Evolutionary conservation across 2,329 filamentous ascomycete species (phyloP), one percentile per base, ranked within the genome.

Genomic region (Xylaria polymorpha): DNA sequence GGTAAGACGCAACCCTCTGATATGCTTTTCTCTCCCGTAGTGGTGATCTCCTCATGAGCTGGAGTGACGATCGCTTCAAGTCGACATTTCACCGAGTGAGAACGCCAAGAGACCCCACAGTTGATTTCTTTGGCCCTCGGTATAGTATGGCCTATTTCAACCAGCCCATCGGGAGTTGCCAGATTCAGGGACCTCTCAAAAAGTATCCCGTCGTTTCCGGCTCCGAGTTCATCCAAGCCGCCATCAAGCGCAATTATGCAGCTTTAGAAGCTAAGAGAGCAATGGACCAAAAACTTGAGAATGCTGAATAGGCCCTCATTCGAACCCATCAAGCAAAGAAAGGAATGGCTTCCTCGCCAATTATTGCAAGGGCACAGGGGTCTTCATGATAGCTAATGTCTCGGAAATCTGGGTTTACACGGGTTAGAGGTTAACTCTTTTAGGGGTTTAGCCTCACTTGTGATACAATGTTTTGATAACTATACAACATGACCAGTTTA

Each of bases 81-180:
- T 88, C 85, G 48, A 90, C 88, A 0, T 88, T 90, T 62, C 89
- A 91, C 78, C 84, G 88, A 3, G 88, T 91, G 67, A 89, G 88
- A 78, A 87, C 88, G 1, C 88, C 88, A 0, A 82, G 79, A 35
- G 86, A 90, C 72, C 80, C 81, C 0, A 82, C 85, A 55, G 75
- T 75, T 8, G 83, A 85, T 73, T 88, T 85, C 75, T 91, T 85
- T 73, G 87, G 87, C 5, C 84, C 86, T 72, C 83, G 89, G 50
- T 91, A 89, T 76, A 89, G 87, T 76, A 88, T 91, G 75, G 89
- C 89, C 8, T 91, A 86, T 73, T 91, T 91, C 78, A 91, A 90
- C 72, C 88, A 91, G 79, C 88, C 88, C 0, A 86, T 85, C 76
- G 85, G 83, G 64, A 85, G 89, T 76, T 84, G 84, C 10, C 75